Base-by-base conservation (phyloP, 83 land plant species). In the Isoetes engelmannii region DNA sequence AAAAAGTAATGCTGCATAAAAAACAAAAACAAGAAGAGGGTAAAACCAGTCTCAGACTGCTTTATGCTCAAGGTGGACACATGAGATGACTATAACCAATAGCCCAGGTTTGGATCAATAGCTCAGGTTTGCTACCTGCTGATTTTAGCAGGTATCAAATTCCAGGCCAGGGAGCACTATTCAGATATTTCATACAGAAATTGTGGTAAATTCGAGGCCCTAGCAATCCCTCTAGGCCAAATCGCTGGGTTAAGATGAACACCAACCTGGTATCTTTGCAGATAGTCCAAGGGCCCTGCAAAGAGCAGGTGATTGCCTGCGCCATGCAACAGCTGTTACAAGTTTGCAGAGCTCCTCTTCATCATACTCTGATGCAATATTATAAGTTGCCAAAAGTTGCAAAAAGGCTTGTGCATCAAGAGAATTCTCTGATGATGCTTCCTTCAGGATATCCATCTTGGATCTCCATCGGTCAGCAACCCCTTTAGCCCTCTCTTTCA, bases 191-290 rank as follows among this genome's bases (percentile, higher is more conserved):
- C 37, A 28, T 28, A 28, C 37, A 2, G 37, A 28, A 28, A 28
- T 2, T 28, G 37, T 28, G 37, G 37, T 28, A 28, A 28, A 28
- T 28, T 28, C 37, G 37, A 28, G 37, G 37, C 1, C 37, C 37
- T 28, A 28, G 37, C 37, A 28, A 28, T 2, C 37, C 37, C 37
- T 28, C 37, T 28, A 28, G 37, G 37, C 37, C 37, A 28, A 28
- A 28, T 28, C 1, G 37, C 37, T 28, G 37, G 37, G 37, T 28
- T 28, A 28, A 28, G 37, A 28, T 28, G 55, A 17, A 73, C 46
- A 76, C 82, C 57, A 77, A 92, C 98, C 98, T 87, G 98, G 96
- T 88, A 93, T 93, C 83, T 84, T 93, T 28, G 80, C 77, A 56
- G 83, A 58, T 50, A 93, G 80, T 28, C 95, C 92, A 79, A 93